phyloP scores from a whole-genome alignment of 352 stramenopile genomes.

The Saprolegnia diclina region DNA sequence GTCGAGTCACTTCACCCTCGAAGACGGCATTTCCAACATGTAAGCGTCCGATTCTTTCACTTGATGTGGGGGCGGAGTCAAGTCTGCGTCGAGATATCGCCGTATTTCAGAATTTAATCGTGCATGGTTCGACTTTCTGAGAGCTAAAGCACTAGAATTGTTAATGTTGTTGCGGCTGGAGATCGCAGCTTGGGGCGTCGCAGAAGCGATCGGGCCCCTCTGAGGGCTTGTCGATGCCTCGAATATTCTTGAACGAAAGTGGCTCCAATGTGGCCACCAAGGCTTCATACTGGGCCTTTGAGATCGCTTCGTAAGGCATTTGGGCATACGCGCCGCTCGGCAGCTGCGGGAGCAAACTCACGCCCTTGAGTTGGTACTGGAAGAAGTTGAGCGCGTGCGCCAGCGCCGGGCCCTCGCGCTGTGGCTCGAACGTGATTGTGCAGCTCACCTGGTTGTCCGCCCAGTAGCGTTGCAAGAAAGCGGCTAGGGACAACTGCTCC shows the following conservation, averaged over 20 bases:
- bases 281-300: constrained; percentile 52
- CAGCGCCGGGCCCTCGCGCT: constrained; percentile 73
- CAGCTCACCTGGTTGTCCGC: constrained; percentile 93
- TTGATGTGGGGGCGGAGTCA: too few species aligned
- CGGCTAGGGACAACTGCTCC: constrained; percentile 89
- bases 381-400: constrained; percentile 84
- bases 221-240: neutral
- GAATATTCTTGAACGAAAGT: constrained; percentile 34
- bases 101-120: too few species aligned
- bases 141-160: too few species aligned
- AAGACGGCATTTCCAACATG: too few species aligned
- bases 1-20: too few species aligned
- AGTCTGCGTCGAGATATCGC: too few species aligned
- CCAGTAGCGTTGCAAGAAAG: constrained; percentile 91
- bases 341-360: constrained; percentile 83
- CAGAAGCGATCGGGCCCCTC: constrained; percentile 26
- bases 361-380: constrained; percentile 93
- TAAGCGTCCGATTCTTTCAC: too few species aligned
- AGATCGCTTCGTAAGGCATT: constrained; percentile 90
- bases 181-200: constrained; percentile 19
- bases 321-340: constrained; percentile 81
- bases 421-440: constrained; percentile 90
- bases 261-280: constrained; percentile 41
- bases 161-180: neutral
- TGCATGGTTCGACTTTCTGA: too few species aligned